These are phyloP conservation scores for Trichoderma simmonsii DNA, from an alignment of 2,329 filamentous ascomycete genomes.

Conservation along the genomic window DNA sequence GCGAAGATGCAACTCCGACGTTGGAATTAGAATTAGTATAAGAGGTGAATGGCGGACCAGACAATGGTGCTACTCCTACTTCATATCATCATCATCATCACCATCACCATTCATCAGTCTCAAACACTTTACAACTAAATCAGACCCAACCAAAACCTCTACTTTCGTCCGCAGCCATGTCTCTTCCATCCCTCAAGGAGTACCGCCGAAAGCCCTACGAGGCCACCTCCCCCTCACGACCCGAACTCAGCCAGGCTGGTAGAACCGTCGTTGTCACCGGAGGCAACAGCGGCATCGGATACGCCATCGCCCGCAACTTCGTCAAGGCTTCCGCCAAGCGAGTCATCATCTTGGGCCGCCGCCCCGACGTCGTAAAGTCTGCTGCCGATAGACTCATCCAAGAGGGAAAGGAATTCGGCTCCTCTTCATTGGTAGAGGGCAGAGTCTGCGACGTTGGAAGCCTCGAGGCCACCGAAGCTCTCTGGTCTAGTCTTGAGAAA, in stretches of 20 bases:
- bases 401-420: conserved; percentile 18
- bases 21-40: neutral
- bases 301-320: conserved; percentile 59
- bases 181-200: conserved; percentile 2
- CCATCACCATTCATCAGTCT: neutral
- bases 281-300: conserved; percentile 60
- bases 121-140: neutral
- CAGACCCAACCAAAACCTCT: too few relatives aligned
- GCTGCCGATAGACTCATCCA: conserved; percentile 22
- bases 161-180: neutral
- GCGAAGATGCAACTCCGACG: neutral
- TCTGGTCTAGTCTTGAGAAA: conserved; percentile 30
- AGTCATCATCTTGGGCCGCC: conserved; percentile 41
- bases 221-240: conserved; percentile 35
- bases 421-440: conserved; percentile 22
- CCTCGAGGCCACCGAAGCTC: conserved; percentile 20
- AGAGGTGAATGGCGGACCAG: neutral
- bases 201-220: conserved; percentile 35
- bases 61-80: accelerated
- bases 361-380: conserved; percentile 21
- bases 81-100: neutral
- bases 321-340: conserved; percentile 35
- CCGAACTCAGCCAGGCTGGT: conserved; percentile 40
- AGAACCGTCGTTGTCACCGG: conserved; percentile 64
- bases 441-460: conserved; percentile 28